Evolutionary conservation across 2,329 filamentous ascomycete genomes (phyloP), one percentile per base, ranked within the genome.

Genomic region (Trichocomaceae sp.): DNA sequence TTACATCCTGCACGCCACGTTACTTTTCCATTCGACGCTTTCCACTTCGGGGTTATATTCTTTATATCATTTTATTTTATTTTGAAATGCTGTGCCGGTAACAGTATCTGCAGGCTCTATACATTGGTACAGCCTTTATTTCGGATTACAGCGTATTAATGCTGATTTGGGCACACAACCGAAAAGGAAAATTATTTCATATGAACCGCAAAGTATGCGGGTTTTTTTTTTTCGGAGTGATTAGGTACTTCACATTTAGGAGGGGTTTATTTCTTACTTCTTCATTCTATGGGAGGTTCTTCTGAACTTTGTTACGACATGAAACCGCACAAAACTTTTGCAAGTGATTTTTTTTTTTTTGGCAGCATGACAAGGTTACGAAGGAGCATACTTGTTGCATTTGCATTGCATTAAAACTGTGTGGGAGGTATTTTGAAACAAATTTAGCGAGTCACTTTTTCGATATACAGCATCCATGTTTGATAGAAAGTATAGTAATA

Each of bases 381-480:
- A 47, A 22, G n/a, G 37, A 41, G 39, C 47, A 35, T 44, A 3
- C 23, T 37, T 3, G 35, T 52, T 46, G 8, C 20, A 31, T 53
- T 53, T 56, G 54, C 54, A 56, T 56, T 52, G 35, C 22, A 52
- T 44, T 41, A 15, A 41, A 41, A 47, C 22, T 49, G 46, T 31
- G 19, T 56, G 54, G 54, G 54, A 52, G 54, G 54, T 46, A 29
- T 49, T 50, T 39, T 44, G 45, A 37, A 53, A 37, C 26, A 47
- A 26, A 20, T 47, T 56, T 56, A 56, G 54, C 54, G 49, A 52
- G 37, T 56, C 45, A 49, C 7, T 26, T n/a, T 52, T 52, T 47
- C 39, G 31, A 44, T 44, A 20, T 44, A 20, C n/a, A 20, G 7
- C 20, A 44, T 47, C 33, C 51, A 22, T 53, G 37, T 55, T 49